phyloP scores from a whole-genome alignment of 768 basidiomycete genomes.

The Cyclocybe cylindracea region DNA sequence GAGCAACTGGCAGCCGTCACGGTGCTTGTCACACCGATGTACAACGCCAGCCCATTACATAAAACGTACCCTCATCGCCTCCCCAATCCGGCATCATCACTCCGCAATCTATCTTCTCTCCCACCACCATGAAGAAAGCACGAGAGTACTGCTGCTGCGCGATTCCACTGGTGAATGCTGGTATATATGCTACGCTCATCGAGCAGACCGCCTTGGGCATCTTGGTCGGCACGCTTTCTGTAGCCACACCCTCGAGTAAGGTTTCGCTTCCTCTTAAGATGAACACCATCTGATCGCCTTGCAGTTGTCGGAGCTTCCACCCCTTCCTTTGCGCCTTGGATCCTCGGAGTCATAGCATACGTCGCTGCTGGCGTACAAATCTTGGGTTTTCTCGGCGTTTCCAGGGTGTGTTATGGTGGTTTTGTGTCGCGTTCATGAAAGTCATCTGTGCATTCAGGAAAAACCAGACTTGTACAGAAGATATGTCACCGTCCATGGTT shows the following conservation, averaged over 20 bases:
- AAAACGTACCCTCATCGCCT: conserved; percentile 14
- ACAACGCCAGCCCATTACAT: conserved; percentile 11
- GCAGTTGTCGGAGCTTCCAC: conserved; percentile 86
- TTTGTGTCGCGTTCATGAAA: background rate
- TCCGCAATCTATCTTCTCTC: conserved; percentile 16
- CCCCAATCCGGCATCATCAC: conserved; percentile 5
- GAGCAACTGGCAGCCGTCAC: background rate
- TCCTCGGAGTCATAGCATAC: conserved; percentile 79
- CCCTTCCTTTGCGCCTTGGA: conserved; percentile 70
- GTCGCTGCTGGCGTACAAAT: conserved; percentile 75
- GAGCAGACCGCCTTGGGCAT: conserved; percentile 76
- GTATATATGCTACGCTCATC: conserved; percentile 77
- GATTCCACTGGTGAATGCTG: conserved; percentile 86
- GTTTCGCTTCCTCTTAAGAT: conserved; percentile 9
- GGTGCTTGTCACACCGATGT: conserved; percentile 8
- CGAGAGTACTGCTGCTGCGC: conserved; percentile 94
- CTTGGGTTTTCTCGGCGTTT: conserved; percentile 85
- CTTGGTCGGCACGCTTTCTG: conserved; percentile 67
- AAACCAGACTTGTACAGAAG: conserved; percentile 62
- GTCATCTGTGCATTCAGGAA: conserved; percentile 48
- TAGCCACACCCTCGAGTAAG: conserved; percentile 83
- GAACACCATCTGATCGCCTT: conserved; percentile 1
- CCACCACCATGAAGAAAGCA: conserved; percentile 50
- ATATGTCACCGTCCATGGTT: conserved; percentile 68
- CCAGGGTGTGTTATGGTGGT: conserved; percentile 45